Conservation (phyloP, 306 rosid species). For the Oxytropis ochrocephala region DNA sequence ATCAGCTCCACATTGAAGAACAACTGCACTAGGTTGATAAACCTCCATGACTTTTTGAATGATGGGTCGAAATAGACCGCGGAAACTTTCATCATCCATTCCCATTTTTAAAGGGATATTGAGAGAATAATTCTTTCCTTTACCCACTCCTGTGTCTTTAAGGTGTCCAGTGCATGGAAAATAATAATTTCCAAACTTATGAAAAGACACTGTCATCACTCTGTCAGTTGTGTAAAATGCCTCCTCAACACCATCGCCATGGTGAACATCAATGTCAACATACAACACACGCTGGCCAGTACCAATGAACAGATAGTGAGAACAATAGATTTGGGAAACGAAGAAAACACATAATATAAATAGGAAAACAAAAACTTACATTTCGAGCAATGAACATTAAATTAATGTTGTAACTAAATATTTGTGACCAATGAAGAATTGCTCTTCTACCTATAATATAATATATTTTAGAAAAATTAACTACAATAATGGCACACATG, state of each 20-base stretch:
- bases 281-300: conserved; percentile 72
- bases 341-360: not conserved
- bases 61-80: conserved; percentile 65
- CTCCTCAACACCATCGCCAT: conserved; percentile 98
- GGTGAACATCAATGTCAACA: conserved; percentile 83
- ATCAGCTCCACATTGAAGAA: conserved; percentile 93
- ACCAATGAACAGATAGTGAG: conserved; percentile 16
- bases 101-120: conserved; percentile 86
- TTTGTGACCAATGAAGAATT: too few species aligned
- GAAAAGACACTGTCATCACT: conserved; percentile 90
- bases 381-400: not conserved
- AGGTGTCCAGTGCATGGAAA: conserved; percentile 92
- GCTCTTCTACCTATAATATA: too few species aligned
- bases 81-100: conserved; percentile 73
- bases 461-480: too few species aligned
- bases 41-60: conserved; percentile 78
- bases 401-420: too few species aligned
- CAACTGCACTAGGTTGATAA: conserved; percentile 83
- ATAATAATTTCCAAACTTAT: conserved; percentile 84
- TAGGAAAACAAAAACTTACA: not conserved
- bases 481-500: too few species aligned
- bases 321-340: not conserved
- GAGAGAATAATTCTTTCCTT: conserved; percentile 75
- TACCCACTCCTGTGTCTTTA: conserved; percentile 58
- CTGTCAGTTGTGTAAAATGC: conserved; percentile 95